Percentiles rank a stretch among this genome's conserved stretches.
phyloP scores from a whole-genome alignment of 2,329 filamentous ascomycete species.

The Colletotrichum eremochloae region DNA sequence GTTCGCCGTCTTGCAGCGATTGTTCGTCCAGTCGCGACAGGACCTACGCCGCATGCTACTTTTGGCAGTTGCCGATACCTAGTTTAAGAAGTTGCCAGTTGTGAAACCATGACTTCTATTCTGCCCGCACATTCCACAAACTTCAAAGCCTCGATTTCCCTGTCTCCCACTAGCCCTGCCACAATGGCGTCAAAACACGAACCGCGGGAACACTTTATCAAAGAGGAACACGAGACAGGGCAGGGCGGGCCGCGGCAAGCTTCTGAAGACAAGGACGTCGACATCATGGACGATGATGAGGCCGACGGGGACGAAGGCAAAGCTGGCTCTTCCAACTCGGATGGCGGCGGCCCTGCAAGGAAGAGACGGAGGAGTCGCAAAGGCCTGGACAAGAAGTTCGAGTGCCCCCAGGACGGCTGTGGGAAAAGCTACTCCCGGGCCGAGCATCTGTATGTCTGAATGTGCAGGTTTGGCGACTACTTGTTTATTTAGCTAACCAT shows the following conservation, averaged over 20 bases:
- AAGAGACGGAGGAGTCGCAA: slow-evolving; percentile 81
- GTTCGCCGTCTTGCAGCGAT: slow-evolving; percentile 11
- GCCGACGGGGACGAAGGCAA: slow-evolving; percentile 57
- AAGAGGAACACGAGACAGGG: slow-evolving; percentile 56
- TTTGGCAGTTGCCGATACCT: slow-evolving; percentile 21
- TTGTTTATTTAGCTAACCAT: slow-evolving; percentile 44
- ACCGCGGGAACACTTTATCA: slow-evolving; percentile 54
- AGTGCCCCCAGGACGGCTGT: slow-evolving; percentile 87
- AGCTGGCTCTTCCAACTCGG: slow-evolving; percentile 65
- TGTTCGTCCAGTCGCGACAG: slow-evolving; percentile 29
- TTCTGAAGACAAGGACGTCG: slow-evolving; percentile 58
- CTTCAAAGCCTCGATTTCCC: slow-evolving; percentile 54
- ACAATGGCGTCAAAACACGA: slow-evolving; percentile 60
- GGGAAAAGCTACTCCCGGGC: slow-evolving; percentile 97
- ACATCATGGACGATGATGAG: slow-evolving; percentile 56
- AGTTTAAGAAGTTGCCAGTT: not conserved
- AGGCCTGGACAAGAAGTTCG: slow-evolving; percentile 83
- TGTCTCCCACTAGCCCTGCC: slow-evolving; percentile 55
- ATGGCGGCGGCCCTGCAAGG: slow-evolving; percentile 66
- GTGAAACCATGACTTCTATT: slow-evolving; percentile 57
- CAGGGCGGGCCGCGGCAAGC: slow-evolving; percentile 58
- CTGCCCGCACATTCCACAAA: slow-evolving; percentile 56
- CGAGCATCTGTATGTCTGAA: slow-evolving; percentile 85
- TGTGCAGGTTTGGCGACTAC: not conserved
- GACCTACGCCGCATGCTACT: slow-evolving; percentile 10